These are phyloP conservation scores for Trifolium dubium DNA, from an alignment of 306 rosid species.

Conservation along the genomic window DNA sequence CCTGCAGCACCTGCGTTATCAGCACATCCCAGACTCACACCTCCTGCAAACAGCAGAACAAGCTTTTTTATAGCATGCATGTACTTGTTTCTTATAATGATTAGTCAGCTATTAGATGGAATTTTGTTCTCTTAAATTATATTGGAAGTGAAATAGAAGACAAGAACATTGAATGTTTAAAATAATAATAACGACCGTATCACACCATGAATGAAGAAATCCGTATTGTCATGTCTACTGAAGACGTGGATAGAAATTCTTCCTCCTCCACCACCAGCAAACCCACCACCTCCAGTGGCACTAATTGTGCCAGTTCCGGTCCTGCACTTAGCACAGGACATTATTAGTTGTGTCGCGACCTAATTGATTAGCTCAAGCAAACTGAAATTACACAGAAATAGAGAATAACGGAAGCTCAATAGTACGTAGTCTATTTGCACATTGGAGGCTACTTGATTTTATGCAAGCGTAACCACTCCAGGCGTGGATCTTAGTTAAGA, in stretches of 20 bases:
- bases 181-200: slow-evolving; percentile 32
- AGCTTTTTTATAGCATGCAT: slow-evolving; percentile 18
- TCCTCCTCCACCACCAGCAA: slow-evolving; percentile 99
- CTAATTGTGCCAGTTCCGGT: slow-evolving; percentile 86
- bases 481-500: not conserved
- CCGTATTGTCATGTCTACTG: slow-evolving; percentile 76
- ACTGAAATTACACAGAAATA: slow-evolving; percentile 37
- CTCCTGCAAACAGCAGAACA: slow-evolving; percentile 63
- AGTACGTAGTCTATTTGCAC: no score
- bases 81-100: slow-evolving; percentile 28
- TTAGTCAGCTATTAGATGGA: slow-evolving; percentile 22
- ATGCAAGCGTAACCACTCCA: no score
- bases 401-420: not conserved
- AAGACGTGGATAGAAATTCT: slow-evolving; percentile 79
- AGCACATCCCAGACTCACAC: slow-evolving; percentile 86
- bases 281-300: slow-evolving; percentile 88
- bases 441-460: no score
- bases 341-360: slow-evolving; percentile 43
- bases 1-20: slow-evolving; percentile 95
- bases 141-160: slow-evolving; percentile 10
- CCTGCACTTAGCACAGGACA: slow-evolving; percentile 67
- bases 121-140: slow-evolving; percentile 15
- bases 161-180: slow-evolving; percentile 21
- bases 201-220: slow-evolving; percentile 80
- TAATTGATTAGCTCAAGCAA: slow-evolving; percentile 43